phyloP scores from a whole-genome alignment of 1,139 yeast species.

The Candida sp. region DNA sequence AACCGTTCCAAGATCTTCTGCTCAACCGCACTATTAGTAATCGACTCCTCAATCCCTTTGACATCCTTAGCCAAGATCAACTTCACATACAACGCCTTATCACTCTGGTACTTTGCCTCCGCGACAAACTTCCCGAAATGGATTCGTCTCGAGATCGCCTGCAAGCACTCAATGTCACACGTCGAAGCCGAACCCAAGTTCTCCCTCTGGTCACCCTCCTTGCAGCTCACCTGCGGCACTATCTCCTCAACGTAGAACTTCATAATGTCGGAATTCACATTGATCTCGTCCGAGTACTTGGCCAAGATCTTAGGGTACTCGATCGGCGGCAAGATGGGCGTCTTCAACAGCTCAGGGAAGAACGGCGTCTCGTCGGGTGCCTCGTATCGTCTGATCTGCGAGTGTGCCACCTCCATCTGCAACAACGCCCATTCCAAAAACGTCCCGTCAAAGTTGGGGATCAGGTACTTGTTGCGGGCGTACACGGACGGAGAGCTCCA shows the following conservation, averaged over 20 bases:
- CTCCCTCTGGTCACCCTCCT: slow-evolving; percentile 77
- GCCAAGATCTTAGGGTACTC: slow-evolving; percentile 84
- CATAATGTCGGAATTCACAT: slow-evolving; percentile 73
- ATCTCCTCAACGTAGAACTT: slow-evolving; percentile 69
- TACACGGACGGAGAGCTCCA: slow-evolving; percentile 79
- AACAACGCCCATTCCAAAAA: slow-evolving; percentile 86
- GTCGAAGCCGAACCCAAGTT: slow-evolving; percentile 88
- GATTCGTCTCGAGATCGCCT: slow-evolving; percentile 89
- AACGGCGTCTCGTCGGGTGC: slow-evolving; percentile 98
- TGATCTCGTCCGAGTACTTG: slow-evolving; percentile 71
- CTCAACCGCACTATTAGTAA: slow-evolving; percentile 89
- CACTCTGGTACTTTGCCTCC: slow-evolving; percentile 83
- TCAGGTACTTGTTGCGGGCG: slow-evolving; percentile 55
- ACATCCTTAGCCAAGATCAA: slow-evolving; percentile 70
- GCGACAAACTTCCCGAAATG: slow-evolving; percentile 99
- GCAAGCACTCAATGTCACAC: slow-evolving; percentile 85
- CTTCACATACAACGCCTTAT: slow-evolving; percentile 63
- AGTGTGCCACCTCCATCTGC: slow-evolving; percentile 79
- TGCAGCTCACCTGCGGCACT: slow-evolving; percentile 74
- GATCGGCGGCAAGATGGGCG: slow-evolving; percentile 78
- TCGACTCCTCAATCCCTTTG: slow-evolving; percentile 75
- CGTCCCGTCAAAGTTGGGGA: slow-evolving; percentile 77
- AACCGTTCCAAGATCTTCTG: slow-evolving; percentile 80
- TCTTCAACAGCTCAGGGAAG: slow-evolving; percentile 68
- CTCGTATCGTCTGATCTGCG: slow-evolving; percentile 87